Conservation (phyloP, 2,329 filamentous ascomycete species). For the Penicillium sp. region DNA sequence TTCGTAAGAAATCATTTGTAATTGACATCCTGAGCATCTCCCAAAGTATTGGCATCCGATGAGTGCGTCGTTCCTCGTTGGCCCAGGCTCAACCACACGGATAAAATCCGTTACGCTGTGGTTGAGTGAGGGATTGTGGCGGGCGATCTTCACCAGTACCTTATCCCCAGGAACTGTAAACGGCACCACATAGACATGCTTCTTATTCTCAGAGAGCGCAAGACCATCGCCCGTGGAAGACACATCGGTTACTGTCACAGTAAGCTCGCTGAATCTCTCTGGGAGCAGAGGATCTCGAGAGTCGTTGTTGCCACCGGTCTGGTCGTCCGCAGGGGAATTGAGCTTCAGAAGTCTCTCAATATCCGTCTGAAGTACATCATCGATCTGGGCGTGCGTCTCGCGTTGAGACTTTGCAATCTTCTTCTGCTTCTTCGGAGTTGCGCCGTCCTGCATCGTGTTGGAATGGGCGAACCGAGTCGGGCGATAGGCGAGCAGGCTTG, state of each 20-base stretch:
- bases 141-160: conserved; percentile 73
- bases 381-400: conserved; percentile 60
- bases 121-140: conserved; percentile 61
- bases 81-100: conserved; percentile 69
- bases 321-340: conserved; percentile 25
- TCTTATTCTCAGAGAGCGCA: conserved; percentile 64
- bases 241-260: conserved; percentile 75
- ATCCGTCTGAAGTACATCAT: conserved; percentile 66
- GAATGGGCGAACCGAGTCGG: no score
- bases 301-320: conserved; percentile 27
- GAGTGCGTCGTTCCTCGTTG: conserved; percentile 71
- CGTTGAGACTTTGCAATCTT: conserved; percentile 56
- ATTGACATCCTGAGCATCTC: conserved; percentile 86
- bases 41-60: conserved; percentile 84
- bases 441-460: no score
- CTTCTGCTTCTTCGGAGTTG: conserved; percentile 40
- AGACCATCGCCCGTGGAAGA: conserved; percentile 93
- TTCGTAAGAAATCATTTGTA: conserved; percentile 90
- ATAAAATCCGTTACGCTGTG: conserved; percentile 82
- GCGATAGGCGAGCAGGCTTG: conserved; percentile 8
- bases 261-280: conserved; percentile 68
- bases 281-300: conserved; percentile 48
- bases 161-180: conserved; percentile 84
- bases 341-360: conserved; percentile 49
- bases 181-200: conserved; percentile 78